Base-by-base conservation (phyloP, 441 rosid species). In the Metrosideros polymorpha region DNA sequence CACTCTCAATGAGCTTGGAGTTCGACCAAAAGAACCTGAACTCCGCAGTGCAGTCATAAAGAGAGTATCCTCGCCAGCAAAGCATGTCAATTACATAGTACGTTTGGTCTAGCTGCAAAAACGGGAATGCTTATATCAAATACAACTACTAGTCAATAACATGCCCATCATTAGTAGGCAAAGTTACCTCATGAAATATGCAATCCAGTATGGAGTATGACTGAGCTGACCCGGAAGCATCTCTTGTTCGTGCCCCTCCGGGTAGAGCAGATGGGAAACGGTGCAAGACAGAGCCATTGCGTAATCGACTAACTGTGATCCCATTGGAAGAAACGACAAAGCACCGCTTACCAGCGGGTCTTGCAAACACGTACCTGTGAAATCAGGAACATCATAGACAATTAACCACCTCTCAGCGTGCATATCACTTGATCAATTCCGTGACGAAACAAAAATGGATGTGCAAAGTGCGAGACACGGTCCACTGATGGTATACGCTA, bases 281-380 rank as follows among this genome's bases (percentile, higher is more conserved):
- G 84, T 96, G 99, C 89, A 98, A 88, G 86, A 95, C 87, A 4
- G 97, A 93, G 59, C 99, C 99, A 32, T 95, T 98, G 17, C 98
- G 92, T 77, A 89, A 71, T 87, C 99, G 92, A 86, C 99, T 98
- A 47, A 95, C 96, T 0, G 99, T 96, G 49, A 93, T 92, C 43
- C 99, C 99, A 71, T 95, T 92, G 9, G 94, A 87, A 35, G 99
- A 95, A 52, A 98, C 99, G 13, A 98, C 98, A 52, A 98, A 96
- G 86, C 99, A 98, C 83, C 98, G 90, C 63, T 95, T 97, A 18
- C 99, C 99, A 35, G 98, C 92, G 29, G 99, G 99, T 90, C 99
- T 94, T 15, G 97, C 95, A 85, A 91, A 91, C 45, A 93, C 97
- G 90, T 92, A 97, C 99, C 99, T 97, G 88, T 79, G 90, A 42